A percentile compares a stretch with the other conserved stretches of the same genome.
Conservation (phyloP, 202 grass and related monocot genomes). For the Bolboschoenoplectus hybrid region DNA sequence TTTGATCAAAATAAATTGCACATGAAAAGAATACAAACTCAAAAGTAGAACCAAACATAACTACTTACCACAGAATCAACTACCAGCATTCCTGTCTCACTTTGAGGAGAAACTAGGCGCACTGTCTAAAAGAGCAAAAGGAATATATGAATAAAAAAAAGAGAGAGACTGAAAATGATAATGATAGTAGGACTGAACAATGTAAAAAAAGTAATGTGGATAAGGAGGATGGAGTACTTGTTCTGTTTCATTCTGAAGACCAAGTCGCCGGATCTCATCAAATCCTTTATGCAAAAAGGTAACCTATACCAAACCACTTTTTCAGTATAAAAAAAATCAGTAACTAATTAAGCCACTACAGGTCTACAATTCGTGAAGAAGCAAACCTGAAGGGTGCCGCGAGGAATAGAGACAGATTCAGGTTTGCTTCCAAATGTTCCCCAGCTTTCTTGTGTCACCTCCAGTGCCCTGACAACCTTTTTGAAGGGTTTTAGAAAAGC, state of each 20-base stretch:
- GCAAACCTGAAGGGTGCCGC: slow-evolving; percentile 94
- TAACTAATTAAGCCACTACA: not conserved
- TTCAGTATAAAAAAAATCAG: not conserved
- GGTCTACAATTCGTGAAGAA: slow-evolving; percentile 16
- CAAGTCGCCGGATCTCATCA: slow-evolving; percentile 94
- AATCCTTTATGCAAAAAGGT: slow-evolving; percentile 99
- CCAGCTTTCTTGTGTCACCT: slow-evolving; percentile 84
- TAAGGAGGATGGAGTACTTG: slow-evolving; percentile 52
- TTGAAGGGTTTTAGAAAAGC: slow-evolving; percentile 9
- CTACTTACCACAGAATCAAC: slow-evolving; percentile 90
- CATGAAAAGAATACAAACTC: not conserved
- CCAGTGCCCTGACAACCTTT: slow-evolving; percentile 92
- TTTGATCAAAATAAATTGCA: slow-evolving; percentile 26
- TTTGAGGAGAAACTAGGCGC: slow-evolving; percentile 68
- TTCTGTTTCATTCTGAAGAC: slow-evolving; percentile 87
- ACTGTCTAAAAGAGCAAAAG: slow-evolving; percentile 65
- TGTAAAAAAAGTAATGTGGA: not conserved
- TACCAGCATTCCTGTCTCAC: slow-evolving; percentile 96
- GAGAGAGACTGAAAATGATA: not conserved
- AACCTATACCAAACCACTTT: slow-evolving; percentile 39
- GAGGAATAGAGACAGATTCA: slow-evolving; percentile 87
- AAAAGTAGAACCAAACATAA: slow-evolving; percentile 29
- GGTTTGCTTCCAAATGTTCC: slow-evolving; percentile 73
- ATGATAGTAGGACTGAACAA: not conserved
- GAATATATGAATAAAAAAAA: slow-evolving; percentile 11